Base-by-base conservation (phyloP, 1,284 basidiomycete species). In the Athelia psychrophila region DNA sequence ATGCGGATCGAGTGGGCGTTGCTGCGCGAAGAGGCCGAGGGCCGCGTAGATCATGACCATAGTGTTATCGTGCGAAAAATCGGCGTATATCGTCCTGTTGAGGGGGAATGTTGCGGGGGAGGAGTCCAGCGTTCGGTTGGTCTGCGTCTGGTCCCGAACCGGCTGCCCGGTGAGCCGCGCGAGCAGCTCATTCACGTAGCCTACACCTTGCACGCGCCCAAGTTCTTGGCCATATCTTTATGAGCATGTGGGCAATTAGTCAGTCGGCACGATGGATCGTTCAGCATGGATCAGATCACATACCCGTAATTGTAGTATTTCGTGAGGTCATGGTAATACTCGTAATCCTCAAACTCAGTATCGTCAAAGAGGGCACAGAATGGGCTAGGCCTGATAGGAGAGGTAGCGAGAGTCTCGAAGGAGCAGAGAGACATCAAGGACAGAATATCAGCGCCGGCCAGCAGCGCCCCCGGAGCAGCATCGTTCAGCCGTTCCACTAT, bases 61-160 rank as follows among this genome's bases (percentile, higher is more conserved):
- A 60, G 88, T 75, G 65, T 91, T 86, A 64, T 93, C 91, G 64
- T 93, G 89, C 20, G 88, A 84, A 65, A 93, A 92, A 66, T 93
- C 91, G 19, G 78, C 83, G 58, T 87, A 91, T 48, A 90, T 61
- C 2, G 73, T 75, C 44, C 80, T 77, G 58, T 83, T 63, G 12
- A 91, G 75, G 9, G 93, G 92, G 69, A 95, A 95, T 0, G 88
- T 91, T 2, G 59, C 58, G 0, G 83, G 80, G 12, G 80, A 75
- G 2, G 69, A 58, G 61, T 90, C 84, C 27, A 95, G 78, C 1
- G 92, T 95, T n/a, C 69, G 67, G 67, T 94, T 94, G 3, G 87
- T 90, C 59, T 88, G 86, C 0, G 91, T 93, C 50, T 74, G 62
- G 67, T 93, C 91, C 24, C 63, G 64, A 5, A 89, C 84, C 0